Percentiles rank a stretch among this genome's conserved stretches.
phyloP scores from a whole-genome alignment of 2,329 filamentous ascomycete species.

The Teratosphaeriaceae sp. region DNA sequence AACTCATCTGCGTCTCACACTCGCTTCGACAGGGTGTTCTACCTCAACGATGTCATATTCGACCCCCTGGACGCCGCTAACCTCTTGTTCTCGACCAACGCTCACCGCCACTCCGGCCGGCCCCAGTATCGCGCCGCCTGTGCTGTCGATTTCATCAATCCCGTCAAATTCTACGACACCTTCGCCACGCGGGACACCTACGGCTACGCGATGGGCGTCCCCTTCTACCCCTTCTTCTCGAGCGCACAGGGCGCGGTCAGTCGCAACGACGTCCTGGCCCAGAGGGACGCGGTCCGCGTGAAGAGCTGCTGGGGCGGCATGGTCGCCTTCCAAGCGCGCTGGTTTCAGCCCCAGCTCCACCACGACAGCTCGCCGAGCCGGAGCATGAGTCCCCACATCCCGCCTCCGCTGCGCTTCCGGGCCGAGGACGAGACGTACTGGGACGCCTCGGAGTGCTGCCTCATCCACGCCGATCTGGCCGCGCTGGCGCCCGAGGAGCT shows the following conservation, averaged over 20 bases:
- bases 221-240: slow-evolving; percentile 55
- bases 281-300: slow-evolving; percentile 50
- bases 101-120: slow-evolving; percentile 50
- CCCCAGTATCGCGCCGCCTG: slow-evolving; percentile 43
- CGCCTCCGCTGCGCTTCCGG: slow-evolving; percentile 38
- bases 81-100: slow-evolving; percentile 58
- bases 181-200: slow-evolving; percentile 53
- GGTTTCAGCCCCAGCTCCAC: slow-evolving; percentile 40
- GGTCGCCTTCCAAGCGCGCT: slow-evolving; percentile 57
- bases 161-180: slow-evolving; percentile 54
- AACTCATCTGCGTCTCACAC: slow-evolving; percentile 37
- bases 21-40: slow-evolving; percentile 53
- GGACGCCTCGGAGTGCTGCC: slow-evolving; percentile 51
- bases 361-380: slow-evolving; percentile 9
- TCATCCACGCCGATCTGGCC: slow-evolving; percentile 67
- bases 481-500: slow-evolving; percentile 31
- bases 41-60: slow-evolving; percentile 60
- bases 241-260: slow-evolving; percentile 42
- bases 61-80: slow-evolving; percentile 52
- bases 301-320: slow-evolving; percentile 73
- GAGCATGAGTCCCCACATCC: too few species aligned
- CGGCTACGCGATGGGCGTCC: slow-evolving; percentile 46
- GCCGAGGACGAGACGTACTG: slow-evolving; percentile 33
- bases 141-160: slow-evolving; percentile 52
- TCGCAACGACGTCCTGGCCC: slow-evolving; percentile 50